Percentiles rank a stretch among this genome's conserved stretches.
Evolutionary conservation across 2,329 filamentous ascomycete species (phyloP).

Genomic region (Capronia americana): DNA sequence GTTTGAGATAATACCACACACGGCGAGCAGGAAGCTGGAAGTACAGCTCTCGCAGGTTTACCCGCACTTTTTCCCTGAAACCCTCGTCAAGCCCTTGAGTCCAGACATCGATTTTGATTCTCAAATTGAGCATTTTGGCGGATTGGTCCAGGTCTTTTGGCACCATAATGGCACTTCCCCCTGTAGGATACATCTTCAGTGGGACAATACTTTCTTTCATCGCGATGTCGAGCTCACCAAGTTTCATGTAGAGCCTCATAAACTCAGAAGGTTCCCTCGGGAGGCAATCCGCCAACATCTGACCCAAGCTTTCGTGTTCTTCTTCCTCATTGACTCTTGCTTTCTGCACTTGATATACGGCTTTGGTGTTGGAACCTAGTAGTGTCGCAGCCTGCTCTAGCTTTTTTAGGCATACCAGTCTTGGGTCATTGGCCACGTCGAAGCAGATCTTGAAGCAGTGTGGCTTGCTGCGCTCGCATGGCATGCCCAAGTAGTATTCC

Average conservation of each 20-base stretch:
- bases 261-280: not conserved
- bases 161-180: not conserved
- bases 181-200: not conserved
- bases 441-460: not conserved
- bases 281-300: not conserved
- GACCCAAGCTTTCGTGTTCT: not conserved
- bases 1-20: conserved; percentile 5
- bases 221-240: not conserved
- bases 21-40: not conserved
- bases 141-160: conserved; percentile 1
- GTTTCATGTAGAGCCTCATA: not conserved
- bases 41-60: not conserved
- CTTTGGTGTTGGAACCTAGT: not conserved
- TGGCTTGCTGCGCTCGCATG: not conserved
- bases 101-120: conserved; percentile 9
- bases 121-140: not conserved
- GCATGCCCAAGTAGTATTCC: conserved; percentile 2
- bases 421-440: not conserved
- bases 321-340: not conserved
- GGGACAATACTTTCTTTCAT: not conserved
- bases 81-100: conserved; percentile 1
- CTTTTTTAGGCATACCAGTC: not conserved
- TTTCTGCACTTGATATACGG: conserved; percentile 2
- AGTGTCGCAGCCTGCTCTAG: not conserved
- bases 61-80: conserved; percentile 2